Conservation (phyloP, 2,329 filamentous ascomycete species). For the Metarhizium anisopliae region DNA sequence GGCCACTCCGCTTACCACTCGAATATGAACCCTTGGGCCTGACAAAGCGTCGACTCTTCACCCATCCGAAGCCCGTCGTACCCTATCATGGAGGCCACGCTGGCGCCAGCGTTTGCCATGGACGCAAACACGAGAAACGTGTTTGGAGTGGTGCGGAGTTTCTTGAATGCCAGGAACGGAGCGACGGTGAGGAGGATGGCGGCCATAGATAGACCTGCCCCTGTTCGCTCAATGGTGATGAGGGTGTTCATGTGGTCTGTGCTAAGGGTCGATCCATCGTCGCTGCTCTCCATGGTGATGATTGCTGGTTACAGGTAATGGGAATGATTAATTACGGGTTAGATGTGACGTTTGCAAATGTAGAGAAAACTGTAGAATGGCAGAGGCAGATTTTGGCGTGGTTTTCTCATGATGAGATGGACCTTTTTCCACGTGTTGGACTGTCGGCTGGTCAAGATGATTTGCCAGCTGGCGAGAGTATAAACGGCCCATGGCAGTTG, state of each 20-base stretch:
- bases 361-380: too few species aligned
- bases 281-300: constrained; percentile 3
- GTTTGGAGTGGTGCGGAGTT: constrained; percentile 47
- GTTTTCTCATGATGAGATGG: too few species aligned
- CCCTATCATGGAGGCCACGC: constrained; percentile 61
- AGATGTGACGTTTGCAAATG: not conserved
- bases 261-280: constrained; percentile 18
- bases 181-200: constrained; percentile 41
- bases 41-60: constrained; percentile 48
- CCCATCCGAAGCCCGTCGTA: constrained; percentile 52
- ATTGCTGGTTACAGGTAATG: not conserved
- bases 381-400: too few species aligned
- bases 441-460: not conserved
- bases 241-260: constrained; percentile 32
- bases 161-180: constrained; percentile 39
- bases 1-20: constrained; percentile 49
- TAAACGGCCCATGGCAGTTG: not conserved
- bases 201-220: constrained; percentile 43
- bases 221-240: constrained; percentile 42
- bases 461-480: not conserved
- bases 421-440: not conserved
- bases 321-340: not conserved
- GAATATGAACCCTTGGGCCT: constrained; percentile 50
- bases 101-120: constrained; percentile 40
- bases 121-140: constrained; percentile 33